Evolutionary conservation across 176 grass and related monocot species (phyloP).

Genomic region (Carex kokanica): DNA sequence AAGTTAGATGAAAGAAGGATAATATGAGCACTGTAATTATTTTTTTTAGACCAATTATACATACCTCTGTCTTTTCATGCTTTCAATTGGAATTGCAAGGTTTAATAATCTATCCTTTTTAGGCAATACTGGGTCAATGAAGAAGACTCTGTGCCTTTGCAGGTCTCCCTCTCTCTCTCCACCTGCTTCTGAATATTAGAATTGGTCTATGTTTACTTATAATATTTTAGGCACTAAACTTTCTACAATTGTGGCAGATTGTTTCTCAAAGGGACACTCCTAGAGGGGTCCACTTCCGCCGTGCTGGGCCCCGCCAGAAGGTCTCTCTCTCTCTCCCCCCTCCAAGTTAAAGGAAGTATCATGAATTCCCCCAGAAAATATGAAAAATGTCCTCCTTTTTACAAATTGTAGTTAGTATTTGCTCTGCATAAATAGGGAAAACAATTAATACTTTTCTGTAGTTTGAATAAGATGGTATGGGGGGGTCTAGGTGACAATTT

Average conservation of each 20-base stretch:
- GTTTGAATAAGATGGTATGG: background rate
- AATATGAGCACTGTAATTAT: background rate
- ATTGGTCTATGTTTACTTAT: background rate
- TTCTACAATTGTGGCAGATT: slow-evolving; percentile 36
- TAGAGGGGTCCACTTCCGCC: slow-evolving; percentile 82
- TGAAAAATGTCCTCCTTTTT: background rate
- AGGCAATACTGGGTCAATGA: slow-evolving; percentile 94
- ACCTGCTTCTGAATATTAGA: background rate
- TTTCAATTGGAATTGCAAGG: slow-evolving; percentile 15
- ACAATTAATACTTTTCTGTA: background rate
- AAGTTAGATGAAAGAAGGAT: slow-evolving; percentile 25
- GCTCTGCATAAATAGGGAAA: background rate
- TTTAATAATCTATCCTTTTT: slow-evolving; percentile 20
- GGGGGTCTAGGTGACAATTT: background rate
- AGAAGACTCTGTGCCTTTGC: slow-evolving; percentile 88
- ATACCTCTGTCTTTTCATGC: background rate
- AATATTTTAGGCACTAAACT: background rate
- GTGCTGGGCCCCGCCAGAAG: slow-evolving; percentile 89
- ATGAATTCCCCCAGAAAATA: background rate
- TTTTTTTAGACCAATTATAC: background rate
- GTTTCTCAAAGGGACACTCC: slow-evolving; percentile 66
- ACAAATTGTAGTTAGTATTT: background rate
- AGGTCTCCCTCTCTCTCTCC: slow-evolving; percentile 42
- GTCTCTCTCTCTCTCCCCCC: slow-evolving; percentile 29
- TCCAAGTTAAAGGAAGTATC: background rate